Evolutionary conservation across 305 asterid species (phyloP), one percentile per base, ranked within the genome.

Genomic region (Fraxinus paxiana): DNA sequence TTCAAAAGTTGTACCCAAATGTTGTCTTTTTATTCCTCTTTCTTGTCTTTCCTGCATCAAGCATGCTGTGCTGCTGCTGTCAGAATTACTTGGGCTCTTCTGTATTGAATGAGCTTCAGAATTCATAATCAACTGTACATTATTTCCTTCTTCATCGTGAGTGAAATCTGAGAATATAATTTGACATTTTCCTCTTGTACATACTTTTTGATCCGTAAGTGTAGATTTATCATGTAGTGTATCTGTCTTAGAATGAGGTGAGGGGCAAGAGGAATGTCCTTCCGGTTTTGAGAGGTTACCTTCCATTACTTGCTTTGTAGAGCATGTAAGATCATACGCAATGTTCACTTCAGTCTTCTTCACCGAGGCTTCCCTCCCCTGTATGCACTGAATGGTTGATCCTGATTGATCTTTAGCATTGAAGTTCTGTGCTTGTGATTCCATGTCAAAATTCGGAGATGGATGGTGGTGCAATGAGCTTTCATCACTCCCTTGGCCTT

Each of bases 101-200:
- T 84, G 79, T 46, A 82, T 82, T 67, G 56, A 71, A 43, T 82
- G 90, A 38, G 85, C 38, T 31, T 72, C 79, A 34, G 81, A 78
- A 80, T 83, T 81, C 81, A 75, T 79, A 65, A 83, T 81, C 83
- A 85, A 83, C 78, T 84, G 89, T 79, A 35, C 76, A 56, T 28
- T 76, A 82, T 84, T 86, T 51, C 78, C 90, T 86, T 88, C 95
- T 90, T 90, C 89, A 67, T 91, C 97, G 20, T 88, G 96, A 65
- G 97, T 91, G 72, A 78, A 90, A 76, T 92, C 89, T 0, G 97
- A 90, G 90, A 92, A 92, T 75, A 92, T 81, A 84, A 94, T 87
- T 76, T 88, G 93, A 82, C 96, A 90, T 87, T 89, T 94, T 72
- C 92, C 93, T 86, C 88, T 90, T 61, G 89, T 85, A 81, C 84